A percentile compares a stretch with the other conserved stretches of the same genome.
Conservation (phyloP, 768 basidiomycete species). For the Tulasnella sp. region DNA sequence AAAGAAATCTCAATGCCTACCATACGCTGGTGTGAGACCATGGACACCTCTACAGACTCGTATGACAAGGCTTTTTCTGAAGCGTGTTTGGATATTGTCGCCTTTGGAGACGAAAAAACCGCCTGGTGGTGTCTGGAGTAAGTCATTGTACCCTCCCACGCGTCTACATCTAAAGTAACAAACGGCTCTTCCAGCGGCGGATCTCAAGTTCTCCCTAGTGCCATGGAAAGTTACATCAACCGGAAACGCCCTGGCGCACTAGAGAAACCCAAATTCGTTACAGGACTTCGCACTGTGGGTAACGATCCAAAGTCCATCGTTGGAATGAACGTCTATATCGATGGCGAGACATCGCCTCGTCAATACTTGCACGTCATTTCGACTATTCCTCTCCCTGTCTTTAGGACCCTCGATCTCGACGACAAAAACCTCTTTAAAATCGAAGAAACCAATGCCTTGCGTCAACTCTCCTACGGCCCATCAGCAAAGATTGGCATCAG, state of each 20-base stretch:
- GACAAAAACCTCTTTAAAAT: constrained; percentile 29
- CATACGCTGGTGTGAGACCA: constrained; percentile 20
- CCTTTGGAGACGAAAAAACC: neutral
- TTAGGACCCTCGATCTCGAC: constrained; percentile 35
- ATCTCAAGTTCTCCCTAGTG: neutral
- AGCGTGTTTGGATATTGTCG: constrained; percentile 1
- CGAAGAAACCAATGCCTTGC: constrained; percentile 38
- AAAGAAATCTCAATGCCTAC: neutral
- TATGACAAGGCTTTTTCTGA: constrained; percentile 18
- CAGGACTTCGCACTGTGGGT: neutral
- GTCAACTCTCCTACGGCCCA: constrained; percentile 37
- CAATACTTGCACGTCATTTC: constrained; percentile 35
- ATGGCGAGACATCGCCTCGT: neutral
- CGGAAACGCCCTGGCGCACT: neutral
- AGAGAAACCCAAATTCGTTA: neutral
- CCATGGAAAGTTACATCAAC: neutral
- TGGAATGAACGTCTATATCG: neutral
- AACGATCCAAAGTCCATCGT: neutral
- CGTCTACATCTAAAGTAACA: too few relatives aligned
- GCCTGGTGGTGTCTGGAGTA: neutral
- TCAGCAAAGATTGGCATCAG: constrained; percentile 40
- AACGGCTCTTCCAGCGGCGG: neutral
- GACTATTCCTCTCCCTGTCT: constrained; percentile 36
- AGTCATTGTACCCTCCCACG: too few relatives aligned
- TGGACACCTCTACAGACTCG: constrained; percentile 3